Conservation (phyloP, 768 basidiomycete species). For the Phanerochaete carnosa region DNA sequence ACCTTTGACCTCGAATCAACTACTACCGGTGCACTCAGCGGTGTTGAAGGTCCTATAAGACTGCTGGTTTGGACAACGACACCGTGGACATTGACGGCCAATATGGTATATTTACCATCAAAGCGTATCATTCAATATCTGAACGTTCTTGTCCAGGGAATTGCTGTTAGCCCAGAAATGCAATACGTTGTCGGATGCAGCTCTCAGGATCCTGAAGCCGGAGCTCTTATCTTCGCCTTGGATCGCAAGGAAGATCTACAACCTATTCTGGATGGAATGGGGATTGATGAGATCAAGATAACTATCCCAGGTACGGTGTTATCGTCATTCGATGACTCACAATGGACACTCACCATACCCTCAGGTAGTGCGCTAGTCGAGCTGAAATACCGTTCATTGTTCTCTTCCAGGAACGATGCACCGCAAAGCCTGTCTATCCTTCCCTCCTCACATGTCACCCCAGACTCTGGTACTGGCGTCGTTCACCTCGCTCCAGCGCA, state of each 20-base stretch:
- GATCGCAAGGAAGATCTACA: constrained; percentile 39
- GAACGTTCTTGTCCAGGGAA: constrained; percentile 53
- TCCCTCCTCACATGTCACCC: constrained; percentile 72
- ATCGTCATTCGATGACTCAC: not conserved
- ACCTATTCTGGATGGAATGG: constrained; percentile 10
- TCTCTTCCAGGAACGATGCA: constrained; percentile 27
- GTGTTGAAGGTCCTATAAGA: not conserved
- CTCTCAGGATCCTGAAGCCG: constrained; percentile 31
- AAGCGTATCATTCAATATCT: not conserved
- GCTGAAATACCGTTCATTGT: constrained; percentile 58
- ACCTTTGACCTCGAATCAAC: constrained; percentile 57
- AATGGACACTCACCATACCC: not conserved
- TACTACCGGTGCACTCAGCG: constrained; percentile 15
- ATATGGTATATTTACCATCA: constrained; percentile 62
- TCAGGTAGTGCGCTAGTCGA: constrained; percentile 55
- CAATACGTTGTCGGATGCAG: constrained; percentile 32
- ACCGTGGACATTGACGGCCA: constrained; percentile 94
- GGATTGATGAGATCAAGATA: constrained; percentile 21
- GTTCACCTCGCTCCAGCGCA: constrained; percentile 97
- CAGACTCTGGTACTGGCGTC: constrained; percentile 89
- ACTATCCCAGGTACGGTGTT: constrained; percentile 34
- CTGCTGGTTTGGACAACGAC: constrained; percentile 96
- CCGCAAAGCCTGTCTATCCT: constrained; percentile 42
- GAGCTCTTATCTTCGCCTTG: constrained; percentile 45
- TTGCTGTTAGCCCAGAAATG: constrained; percentile 77